Evolutionary conservation across 163 green algal genomes (phyloP), one percentile per base, ranked within the genome.

Genomic region (Prototheca wickerhamii): DNA sequence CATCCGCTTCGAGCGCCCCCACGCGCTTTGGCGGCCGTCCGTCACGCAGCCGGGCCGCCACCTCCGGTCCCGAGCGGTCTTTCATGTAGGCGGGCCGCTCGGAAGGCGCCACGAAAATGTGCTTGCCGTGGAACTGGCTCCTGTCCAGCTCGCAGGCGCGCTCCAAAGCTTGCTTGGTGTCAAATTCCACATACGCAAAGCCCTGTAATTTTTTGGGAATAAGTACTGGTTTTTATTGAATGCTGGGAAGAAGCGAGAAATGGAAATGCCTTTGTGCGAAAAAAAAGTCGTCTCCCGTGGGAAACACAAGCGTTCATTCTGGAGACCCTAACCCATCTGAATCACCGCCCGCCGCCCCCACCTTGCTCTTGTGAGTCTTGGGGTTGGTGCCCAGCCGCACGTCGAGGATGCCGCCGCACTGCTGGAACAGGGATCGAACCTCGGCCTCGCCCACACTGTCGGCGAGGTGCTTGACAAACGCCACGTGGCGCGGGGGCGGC

Each of bases 111-210:
- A 82, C 61, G 46, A 71, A 72, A 28, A 95, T 72, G 53, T 79
- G 51, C 12, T 76, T 67, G 5, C 79, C 82, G 29, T 77, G 63
- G 58, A 91, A 64, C 12, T 76, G 50, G 3, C 52, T 56, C 3
- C 79, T 68, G 67, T 87, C 74, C 46, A 85, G 62, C 0, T 57
- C 59, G 29, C 88, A 77, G 3, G 84, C 81, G 43, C 67, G 59
- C 23, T 83, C 40, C 23, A 96, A 58, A 0, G 30, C 74, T 28
- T 88, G 71, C 3, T 78, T 57, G 21, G 35, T 73, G 3, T 60
- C 70, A 73, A 93, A 95, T 57, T 94, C 77, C 4, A 95, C 74
- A 60, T 94, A 95, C 0, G 86, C 87, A 78, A 90, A 89, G 49
- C 88, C 86, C 84, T 92, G 77, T 44, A 68, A n/a, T n/a, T n/a